phyloP scores from a whole-genome alignment of 768 basidiomycete species.

The Auriscalpium orientale region DNA sequence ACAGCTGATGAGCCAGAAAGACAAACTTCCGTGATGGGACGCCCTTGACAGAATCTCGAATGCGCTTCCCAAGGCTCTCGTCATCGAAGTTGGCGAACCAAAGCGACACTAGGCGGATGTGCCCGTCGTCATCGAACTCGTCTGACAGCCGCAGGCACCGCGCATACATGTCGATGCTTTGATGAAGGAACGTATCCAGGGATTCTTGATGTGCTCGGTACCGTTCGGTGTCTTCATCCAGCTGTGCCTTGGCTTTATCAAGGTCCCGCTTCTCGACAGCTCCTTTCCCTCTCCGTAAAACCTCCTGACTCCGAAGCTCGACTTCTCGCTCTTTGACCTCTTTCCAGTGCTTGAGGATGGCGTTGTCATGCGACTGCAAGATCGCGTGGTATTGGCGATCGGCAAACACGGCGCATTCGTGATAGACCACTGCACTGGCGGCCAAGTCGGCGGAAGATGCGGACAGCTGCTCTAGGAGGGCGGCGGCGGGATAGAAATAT shows the following conservation, averaged over 20 bases:
- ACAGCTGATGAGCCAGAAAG: constrained; percentile 87
- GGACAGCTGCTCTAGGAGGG: constrained; percentile 17
- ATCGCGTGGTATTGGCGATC: constrained; percentile 79
- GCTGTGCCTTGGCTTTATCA: constrained; percentile 37
- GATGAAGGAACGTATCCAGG: constrained; percentile 55
- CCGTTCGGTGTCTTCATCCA: constrained; percentile 46
- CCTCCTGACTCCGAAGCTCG: constrained; percentile 19
- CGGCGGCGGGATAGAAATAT: constrained; percentile 64
- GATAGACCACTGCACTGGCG: constrained; percentile 48
- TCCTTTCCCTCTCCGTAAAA: no score
- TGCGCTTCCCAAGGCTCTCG: constrained; percentile 32
- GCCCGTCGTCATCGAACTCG: constrained; percentile 64
- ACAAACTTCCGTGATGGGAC: constrained; percentile 87
- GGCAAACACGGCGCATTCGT: constrained; percentile 83
- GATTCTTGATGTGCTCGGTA: constrained; percentile 35
- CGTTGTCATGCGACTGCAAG: constrained; percentile 54
- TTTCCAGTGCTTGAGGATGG: constrained; percentile 50
- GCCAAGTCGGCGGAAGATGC: no score
- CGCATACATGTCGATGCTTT: constrained; percentile 83
- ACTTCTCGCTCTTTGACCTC: constrained; percentile 54
- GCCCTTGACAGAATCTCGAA: constrained; percentile 41
- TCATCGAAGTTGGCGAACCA: constrained; percentile 88
- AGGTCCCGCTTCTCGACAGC: constrained; percentile 20
- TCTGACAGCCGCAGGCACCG: constrained; percentile 64
- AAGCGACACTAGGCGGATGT: constrained; percentile 79